phyloP scores from a whole-genome alignment of 106 monocot genomes.

The Narthecium ossifragum region DNA sequence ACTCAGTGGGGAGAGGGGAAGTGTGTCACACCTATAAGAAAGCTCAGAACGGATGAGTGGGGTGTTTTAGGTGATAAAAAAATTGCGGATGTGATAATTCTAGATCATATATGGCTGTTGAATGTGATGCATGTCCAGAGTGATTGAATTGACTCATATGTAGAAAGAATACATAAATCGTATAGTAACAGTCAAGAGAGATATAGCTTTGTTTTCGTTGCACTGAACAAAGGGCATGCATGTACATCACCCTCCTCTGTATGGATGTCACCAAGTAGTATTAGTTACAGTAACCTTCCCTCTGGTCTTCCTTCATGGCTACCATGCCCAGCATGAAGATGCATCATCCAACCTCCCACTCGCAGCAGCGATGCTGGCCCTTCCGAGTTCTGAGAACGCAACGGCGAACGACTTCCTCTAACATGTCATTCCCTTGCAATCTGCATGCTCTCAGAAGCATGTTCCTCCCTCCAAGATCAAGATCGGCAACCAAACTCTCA shows the following conservation, averaged over 20 bases:
- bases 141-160: no score
- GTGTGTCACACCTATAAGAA: no score
- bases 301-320: background rate
- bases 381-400: background rate
- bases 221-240: no score
- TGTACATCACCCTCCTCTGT: no score
- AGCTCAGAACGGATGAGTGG: no score
- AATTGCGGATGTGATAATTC: no score
- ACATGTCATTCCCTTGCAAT: constrained; percentile 2
- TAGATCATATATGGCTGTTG: no score
- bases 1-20: no score
- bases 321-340: no score
- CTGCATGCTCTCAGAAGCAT: background rate
- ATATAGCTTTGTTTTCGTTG: background rate
- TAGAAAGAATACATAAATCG: background rate
- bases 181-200: background rate
- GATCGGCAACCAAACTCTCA: constrained; percentile 4
- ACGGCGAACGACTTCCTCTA: constrained; percentile 2
- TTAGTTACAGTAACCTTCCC: background rate
- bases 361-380: background rate
- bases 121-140: no score
- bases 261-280: background rate
- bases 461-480: background rate
- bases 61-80: no score
- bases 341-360: constrained; percentile 19